Conservation (phyloP, 805 yeast genomes). For the Hanseniaspora opuntiae region DNA sequence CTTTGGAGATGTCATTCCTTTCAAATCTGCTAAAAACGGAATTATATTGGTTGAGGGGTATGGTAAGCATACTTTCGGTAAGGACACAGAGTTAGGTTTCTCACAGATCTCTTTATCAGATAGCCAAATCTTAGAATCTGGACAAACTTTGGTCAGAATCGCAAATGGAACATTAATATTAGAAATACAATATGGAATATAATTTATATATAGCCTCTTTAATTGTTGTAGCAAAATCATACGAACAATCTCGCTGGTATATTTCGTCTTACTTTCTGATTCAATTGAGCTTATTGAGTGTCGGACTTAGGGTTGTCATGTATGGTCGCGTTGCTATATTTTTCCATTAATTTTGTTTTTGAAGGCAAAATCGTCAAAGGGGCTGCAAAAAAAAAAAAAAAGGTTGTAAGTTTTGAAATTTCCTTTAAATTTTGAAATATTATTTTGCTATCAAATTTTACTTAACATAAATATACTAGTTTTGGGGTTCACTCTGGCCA, state of each 20-base stretch:
- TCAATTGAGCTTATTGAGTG: not conserved
- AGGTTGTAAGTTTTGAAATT: not conserved
- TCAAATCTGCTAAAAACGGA: slow-evolving; percentile 53
- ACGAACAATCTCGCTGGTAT: too few relatives aligned
- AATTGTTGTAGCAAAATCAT: not conserved
- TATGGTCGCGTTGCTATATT: not conserved
- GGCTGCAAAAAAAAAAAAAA: not conserved
- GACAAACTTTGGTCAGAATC: slow-evolving; percentile 22
- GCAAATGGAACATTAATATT: slow-evolving; percentile 23
- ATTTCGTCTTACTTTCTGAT: too few relatives aligned
- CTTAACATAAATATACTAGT: too few relatives aligned
- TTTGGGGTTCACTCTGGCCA: not conserved
- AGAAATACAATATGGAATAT: slow-evolving; percentile 19
- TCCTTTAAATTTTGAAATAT: not conserved
- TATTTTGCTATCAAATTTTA: not conserved
- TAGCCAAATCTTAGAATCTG: slow-evolving; percentile 23
- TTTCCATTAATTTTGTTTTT: not conserved
- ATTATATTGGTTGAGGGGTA: slow-evolving; percentile 46
- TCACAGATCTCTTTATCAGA: slow-evolving; percentile 42
- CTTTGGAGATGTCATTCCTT: slow-evolving; percentile 54
- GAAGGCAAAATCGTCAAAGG: not conserved
- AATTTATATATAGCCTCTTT: not conserved
- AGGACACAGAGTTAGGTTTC: slow-evolving; percentile 49
- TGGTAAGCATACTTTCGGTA: slow-evolving; percentile 61
- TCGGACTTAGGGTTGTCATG: not conserved